Evolutionary conservation across 2,329 filamentous ascomycete genomes (phyloP), one percentile per base, ranked within the genome.

Genomic region (Cucurbitaria berberidis): DNA sequence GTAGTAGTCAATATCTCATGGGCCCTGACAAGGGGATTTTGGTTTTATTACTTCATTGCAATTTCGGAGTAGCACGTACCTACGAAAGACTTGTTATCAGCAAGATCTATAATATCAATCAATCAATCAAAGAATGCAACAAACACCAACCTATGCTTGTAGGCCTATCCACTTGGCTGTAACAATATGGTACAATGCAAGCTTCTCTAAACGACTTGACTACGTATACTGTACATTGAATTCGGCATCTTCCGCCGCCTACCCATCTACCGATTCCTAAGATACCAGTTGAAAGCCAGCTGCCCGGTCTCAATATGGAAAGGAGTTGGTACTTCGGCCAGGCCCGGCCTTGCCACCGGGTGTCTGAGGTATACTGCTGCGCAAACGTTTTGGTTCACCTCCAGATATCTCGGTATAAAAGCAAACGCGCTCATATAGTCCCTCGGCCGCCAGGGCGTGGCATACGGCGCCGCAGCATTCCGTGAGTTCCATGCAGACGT

Each of bases 371-470:
- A 99, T 35, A 99, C 92, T 10, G 95, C 95, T 1, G 93, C 89
- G 77, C 95, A 99, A 67, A 98, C 89, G 70, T 93, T 96, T 76
- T 96, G 95, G 81, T 98, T 97, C 66, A 99, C 95, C 79, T 99
- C 96, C 55, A 99, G 85, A 76, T 98, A 99, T 48, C 90, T 82
- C 10, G 95, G 95, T 63, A 99, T 92, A 76, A 96, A 97, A 21
- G 93, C 92, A 76, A 99, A 99, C 0, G 93, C 87, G 45, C 85
- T 83, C 90, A 99, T 96, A 77, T 85, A 98, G 46, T 89, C 84
- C 50, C 92, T 84, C 11, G 95, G 95, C 60, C 83, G 79, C 95
- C 95, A 99, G 11, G 95, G 95, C 1, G 93, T 97, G 4, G 84
- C 84, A 73, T 99, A 99, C 3, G 95, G 91, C 77, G 72, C 91